Percentiles rank a stretch among this genome's conserved stretches.
phyloP scores from a whole-genome alignment of 257 asterid genomes.

The Rehmannia glutinosa region DNA sequence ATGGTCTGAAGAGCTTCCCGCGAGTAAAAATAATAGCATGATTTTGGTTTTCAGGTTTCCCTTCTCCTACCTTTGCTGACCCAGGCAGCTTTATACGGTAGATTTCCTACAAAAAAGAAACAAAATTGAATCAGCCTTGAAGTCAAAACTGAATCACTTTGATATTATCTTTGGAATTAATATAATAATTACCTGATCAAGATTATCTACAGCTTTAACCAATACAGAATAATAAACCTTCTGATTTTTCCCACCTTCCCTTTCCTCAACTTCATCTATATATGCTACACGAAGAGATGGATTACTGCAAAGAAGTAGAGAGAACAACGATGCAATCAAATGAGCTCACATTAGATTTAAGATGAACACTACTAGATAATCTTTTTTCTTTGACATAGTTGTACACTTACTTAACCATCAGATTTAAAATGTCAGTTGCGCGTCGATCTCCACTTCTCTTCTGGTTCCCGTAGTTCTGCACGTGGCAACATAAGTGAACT shows the following conservation, averaged over 20 bases:
- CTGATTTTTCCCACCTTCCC: slow-evolving; percentile 53
- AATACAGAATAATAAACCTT: slow-evolving; percentile 76
- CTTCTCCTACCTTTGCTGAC: slow-evolving; percentile 79
- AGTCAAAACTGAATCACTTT: slow-evolving; percentile 7
- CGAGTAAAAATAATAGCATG: slow-evolving; percentile 78
- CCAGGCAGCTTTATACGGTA: slow-evolving; percentile 87
- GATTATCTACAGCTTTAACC: slow-evolving; percentile 81
- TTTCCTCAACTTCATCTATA: slow-evolving; percentile 82
- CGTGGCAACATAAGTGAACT: slow-evolving; percentile 81
- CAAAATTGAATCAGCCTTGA: slow-evolving; percentile 18
- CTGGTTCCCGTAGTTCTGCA: slow-evolving; percentile 87
- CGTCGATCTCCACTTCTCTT: slow-evolving; percentile 83
- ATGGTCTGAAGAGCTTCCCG: slow-evolving; percentile 89
- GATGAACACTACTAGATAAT: not conserved
- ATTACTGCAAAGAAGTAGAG: slow-evolving; percentile 44
- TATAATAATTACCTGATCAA: slow-evolving; percentile 61
- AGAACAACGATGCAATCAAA: slow-evolving; percentile 13
- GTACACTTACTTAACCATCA: slow-evolving; percentile 82
- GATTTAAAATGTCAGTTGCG: slow-evolving; percentile 78
- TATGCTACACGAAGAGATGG: slow-evolving; percentile 90
- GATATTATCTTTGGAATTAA: not conserved
- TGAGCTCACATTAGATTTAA: slow-evolving; percentile 8
- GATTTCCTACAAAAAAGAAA: slow-evolving; percentile 54
- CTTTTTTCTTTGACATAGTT: slow-evolving; percentile 4
- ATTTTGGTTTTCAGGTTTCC: slow-evolving; percentile 88